Conservation (phyloP, 2,329 filamentous ascomycete species). For the Bertia moriformis region DNA sequence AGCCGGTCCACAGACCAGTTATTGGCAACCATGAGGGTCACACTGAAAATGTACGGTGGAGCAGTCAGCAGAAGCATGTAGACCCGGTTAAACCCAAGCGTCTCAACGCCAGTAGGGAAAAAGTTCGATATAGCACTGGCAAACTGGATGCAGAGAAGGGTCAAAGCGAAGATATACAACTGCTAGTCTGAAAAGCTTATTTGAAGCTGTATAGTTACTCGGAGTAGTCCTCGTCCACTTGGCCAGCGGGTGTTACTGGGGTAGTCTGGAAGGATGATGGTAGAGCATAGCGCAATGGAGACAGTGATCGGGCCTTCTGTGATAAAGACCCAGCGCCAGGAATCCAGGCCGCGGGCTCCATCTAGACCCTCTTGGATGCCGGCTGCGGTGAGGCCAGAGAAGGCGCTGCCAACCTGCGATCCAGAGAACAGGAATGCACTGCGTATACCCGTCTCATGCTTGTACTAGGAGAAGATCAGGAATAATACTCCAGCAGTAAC, state of each 20-base stretch:
- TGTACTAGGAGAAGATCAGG: no score
- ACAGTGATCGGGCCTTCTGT: slow-evolving; percentile 39
- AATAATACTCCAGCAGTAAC: no score
- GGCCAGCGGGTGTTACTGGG: slow-evolving; percentile 32
- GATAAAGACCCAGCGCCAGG: slow-evolving; percentile 43
- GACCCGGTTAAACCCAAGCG: slow-evolving; percentile 46
- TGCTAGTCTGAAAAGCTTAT: no score
- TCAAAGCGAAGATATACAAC: no score
- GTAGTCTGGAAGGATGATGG: slow-evolving; percentile 42
- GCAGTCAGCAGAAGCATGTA: slow-evolving; percentile 47
- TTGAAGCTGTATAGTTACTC: no score
- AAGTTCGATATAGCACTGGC: slow-evolving; percentile 51
- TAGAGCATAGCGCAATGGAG: slow-evolving; percentile 29
- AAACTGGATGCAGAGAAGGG: slow-evolving; percentile 39
- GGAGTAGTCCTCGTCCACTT: no score
- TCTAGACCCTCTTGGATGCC: slow-evolving; percentile 40
- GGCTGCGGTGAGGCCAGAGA: slow-evolving; percentile 33
- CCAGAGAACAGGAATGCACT: slow-evolving; percentile 38
- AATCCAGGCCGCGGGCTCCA: slow-evolving; percentile 26
- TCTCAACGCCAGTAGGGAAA: slow-evolving; percentile 57
- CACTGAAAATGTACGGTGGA: slow-evolving; percentile 49
- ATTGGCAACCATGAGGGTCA: slow-evolving; percentile 47
- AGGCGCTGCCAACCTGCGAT: slow-evolving; percentile 39
- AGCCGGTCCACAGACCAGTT: slow-evolving; percentile 59
- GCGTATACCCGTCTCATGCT: slow-evolving; percentile 34